Evolutionary conservation across 306 rosid genomes (phyloP).

Genomic region (Amphicarpaea edgeworthii): DNA sequence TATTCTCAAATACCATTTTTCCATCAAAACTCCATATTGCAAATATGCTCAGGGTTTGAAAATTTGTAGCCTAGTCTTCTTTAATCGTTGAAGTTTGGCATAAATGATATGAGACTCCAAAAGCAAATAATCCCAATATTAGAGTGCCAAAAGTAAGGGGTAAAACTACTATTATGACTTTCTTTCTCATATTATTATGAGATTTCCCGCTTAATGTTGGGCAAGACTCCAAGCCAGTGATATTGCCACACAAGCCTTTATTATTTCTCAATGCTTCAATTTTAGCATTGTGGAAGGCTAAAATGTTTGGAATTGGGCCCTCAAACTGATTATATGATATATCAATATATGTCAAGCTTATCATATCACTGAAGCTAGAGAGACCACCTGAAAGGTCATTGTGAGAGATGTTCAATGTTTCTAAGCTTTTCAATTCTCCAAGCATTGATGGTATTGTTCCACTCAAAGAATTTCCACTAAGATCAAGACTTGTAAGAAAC

Average conservation of each 20-base stretch:
- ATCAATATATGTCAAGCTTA: conserved; percentile 49
- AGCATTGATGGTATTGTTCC: conserved; percentile 7
- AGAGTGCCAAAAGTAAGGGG: background rate
- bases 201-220: background rate
- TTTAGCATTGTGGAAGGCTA: background rate
- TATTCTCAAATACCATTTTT: conserved; percentile 11
- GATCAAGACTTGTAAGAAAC: background rate
- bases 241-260: conserved; percentile 38
- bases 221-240: background rate
- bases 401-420: conserved; percentile 36
- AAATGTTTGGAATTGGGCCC: conserved; percentile 11
- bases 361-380: conserved; percentile 32
- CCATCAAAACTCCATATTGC: conserved; percentile 33
- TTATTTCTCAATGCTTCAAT: conserved; percentile 24
- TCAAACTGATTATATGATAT: conserved; percentile 34
- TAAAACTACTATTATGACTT: background rate
- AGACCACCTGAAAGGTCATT: conserved; percentile 50
- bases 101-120: background rate
- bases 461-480: background rate
- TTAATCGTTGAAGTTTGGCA: background rate
- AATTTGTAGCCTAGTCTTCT: background rate
- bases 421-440: conserved; percentile 38
- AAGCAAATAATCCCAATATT: background rate
- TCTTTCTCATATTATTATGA: background rate
- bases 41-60: background rate